Percentiles rank a stretch among this genome's conserved stretches.
These are phyloP conservation scores for Ascochyta clinopodiicola DNA, from an alignment of 2,329 filamentous ascomycete genomes.

Conservation along the genomic window DNA sequence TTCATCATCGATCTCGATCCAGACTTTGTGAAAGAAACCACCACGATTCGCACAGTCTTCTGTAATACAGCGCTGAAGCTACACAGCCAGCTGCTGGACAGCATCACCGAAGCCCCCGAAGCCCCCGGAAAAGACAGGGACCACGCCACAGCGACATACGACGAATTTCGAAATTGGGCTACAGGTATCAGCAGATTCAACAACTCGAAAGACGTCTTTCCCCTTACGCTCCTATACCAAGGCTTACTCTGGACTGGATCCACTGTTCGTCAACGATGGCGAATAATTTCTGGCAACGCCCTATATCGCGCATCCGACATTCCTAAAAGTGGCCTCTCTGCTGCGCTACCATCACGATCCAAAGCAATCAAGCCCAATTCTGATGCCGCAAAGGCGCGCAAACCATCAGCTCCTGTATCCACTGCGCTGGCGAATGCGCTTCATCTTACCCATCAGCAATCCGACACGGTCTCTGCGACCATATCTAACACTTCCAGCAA, in stretches of 20 bases:
- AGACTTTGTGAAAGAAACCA: slow-evolving; percentile 25
- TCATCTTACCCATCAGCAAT: slow-evolving; percentile 6
- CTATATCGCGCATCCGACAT: slow-evolving; percentile 27
- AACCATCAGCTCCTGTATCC: slow-evolving; percentile 12
- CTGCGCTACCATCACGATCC: slow-evolving; percentile 4
- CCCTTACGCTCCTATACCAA: slow-evolving; percentile 48
- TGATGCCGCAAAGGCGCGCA: slow-evolving; percentile 8
- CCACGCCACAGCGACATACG: slow-evolving; percentile 31
- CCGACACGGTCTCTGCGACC: slow-evolving; percentile 14
- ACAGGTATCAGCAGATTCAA: slow-evolving; percentile 53
- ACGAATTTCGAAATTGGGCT: slow-evolving; percentile 52
- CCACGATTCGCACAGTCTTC: slow-evolving; percentile 36
- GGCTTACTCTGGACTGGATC: slow-evolving; percentile 41
- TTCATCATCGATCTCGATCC: slow-evolving; percentile 43
- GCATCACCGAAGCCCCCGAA: slow-evolving; percentile 23
- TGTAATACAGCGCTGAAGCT: slow-evolving; percentile 40
- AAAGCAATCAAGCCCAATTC: background rate
- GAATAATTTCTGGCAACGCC: slow-evolving; percentile 34
- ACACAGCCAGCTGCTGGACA: slow-evolving; percentile 38
- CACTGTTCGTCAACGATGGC: slow-evolving; percentile 38
- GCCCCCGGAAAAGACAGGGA: slow-evolving; percentile 4
- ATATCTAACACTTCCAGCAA: slow-evolving; percentile 14
- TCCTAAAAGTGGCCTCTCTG: slow-evolving; percentile 15
- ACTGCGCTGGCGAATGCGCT: slow-evolving; percentile 6
- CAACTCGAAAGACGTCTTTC: slow-evolving; percentile 55